These are phyloP conservation scores for Coniochaeta pulveracea DNA, from an alignment of 2,329 filamentous ascomycete species.

Conservation along the genomic window DNA sequence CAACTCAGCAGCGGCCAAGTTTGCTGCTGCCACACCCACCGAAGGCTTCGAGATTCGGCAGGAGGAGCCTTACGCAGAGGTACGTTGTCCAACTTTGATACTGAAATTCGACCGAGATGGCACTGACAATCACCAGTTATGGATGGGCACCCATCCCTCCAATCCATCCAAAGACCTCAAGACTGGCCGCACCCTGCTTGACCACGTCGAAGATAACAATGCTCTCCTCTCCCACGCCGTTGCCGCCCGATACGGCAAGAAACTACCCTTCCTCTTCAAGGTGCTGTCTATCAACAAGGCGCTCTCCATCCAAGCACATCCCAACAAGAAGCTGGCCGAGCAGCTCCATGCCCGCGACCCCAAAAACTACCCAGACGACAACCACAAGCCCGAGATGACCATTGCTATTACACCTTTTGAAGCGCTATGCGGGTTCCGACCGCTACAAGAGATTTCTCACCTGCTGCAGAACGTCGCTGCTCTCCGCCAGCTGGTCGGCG, in stretches of 20 bases:
- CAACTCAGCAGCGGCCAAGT: slow-evolving; percentile 79
- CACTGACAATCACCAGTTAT: slow-evolving; percentile 60
- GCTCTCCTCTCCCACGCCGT: slow-evolving; percentile 67
- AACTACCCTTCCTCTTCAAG: slow-evolving; percentile 95
- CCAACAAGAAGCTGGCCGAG: slow-evolving; percentile 90
- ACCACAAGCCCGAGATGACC: slow-evolving; percentile 99
- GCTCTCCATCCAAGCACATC: slow-evolving; percentile 92
- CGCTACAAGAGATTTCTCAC: slow-evolving; percentile 73
- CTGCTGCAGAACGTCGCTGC: slow-evolving; percentile 54
- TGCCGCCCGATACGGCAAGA: slow-evolving; percentile 62
- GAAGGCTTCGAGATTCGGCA: slow-evolving; percentile 66
- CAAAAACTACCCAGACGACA: slow-evolving; percentile 96
- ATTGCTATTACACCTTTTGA: slow-evolving; percentile 96
- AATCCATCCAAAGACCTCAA: slow-evolving; percentile 84
- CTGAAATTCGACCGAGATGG: too few relatives aligned
- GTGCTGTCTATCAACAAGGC: slow-evolving; percentile 93
- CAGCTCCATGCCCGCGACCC: slow-evolving; percentile 75
- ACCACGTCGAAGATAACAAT: slow-evolving; percentile 79
- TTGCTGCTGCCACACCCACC: slow-evolving; percentile 72
- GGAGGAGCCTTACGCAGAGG: slow-evolving; percentile 92
- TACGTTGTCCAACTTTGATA: too few relatives aligned
- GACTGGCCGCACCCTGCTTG: slow-evolving; percentile 76
- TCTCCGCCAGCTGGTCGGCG: slow-evolving; percentile 56
- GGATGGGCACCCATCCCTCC: slow-evolving; percentile 98
- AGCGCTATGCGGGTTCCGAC: slow-evolving; percentile 90